Conservation (phyloP, 2,329 filamentous ascomycete genomes). For the Monosporascus sp. region DNA sequence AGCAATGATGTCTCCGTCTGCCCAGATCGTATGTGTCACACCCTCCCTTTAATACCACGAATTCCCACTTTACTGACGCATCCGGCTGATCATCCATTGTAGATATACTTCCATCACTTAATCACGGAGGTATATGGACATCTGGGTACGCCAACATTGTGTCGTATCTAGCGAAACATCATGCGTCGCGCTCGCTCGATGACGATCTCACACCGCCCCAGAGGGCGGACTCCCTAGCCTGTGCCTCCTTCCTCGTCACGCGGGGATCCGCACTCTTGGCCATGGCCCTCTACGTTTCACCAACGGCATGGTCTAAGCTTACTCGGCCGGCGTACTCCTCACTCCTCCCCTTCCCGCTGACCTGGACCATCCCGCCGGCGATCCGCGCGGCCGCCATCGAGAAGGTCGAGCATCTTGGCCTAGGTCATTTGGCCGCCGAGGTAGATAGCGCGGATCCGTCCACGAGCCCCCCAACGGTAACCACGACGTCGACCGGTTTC, state of each 20-base stretch:
- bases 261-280: conserved; percentile 76
- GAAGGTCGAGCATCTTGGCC: conserved; percentile 64
- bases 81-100: conserved; percentile 17
- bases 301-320: conserved; percentile 73
- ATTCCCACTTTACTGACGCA: conserved; percentile 3
- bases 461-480: conserved; percentile 25
- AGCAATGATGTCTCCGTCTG: conserved; percentile 68
- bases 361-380: conserved; percentile 76
- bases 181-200: conserved; percentile 36
- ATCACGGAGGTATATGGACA: conserved; percentile 47
- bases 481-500: conserved; percentile 28
- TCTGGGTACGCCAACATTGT: conserved; percentile 59
- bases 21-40: conserved; percentile 56
- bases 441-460: conserved; percentile 28
- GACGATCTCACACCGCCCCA: conserved; percentile 32
- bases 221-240: conserved; percentile 44
- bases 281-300: conserved; percentile 84
- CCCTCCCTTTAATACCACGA: conserved; percentile 10
- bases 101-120: conserved; percentile 53
- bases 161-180: conserved; percentile 42
- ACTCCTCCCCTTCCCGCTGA: conserved; percentile 79
- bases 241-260: conserved; percentile 65
- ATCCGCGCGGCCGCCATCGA: conserved; percentile 65
- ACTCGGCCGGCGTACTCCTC: conserved; percentile 77
- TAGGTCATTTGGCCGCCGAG: conserved; percentile 64